Percentiles rank a stretch among this genome's conserved stretches.
Conservation (phyloP, 768 basidiomycete genomes). For the Steccherinum ochraceum region DNA sequence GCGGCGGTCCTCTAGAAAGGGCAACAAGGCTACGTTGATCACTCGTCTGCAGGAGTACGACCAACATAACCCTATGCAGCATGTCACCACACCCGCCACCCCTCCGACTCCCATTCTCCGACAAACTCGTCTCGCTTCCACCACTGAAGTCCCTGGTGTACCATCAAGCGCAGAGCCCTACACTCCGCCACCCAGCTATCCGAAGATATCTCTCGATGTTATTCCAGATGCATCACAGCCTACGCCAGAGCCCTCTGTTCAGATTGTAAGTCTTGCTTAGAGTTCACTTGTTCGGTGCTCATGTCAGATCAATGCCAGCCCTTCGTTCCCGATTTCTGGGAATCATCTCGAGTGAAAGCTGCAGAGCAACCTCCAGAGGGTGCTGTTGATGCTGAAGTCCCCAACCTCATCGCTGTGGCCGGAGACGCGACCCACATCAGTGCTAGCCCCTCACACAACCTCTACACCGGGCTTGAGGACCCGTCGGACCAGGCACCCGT, state of each 20-base stretch:
- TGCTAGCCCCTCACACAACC: conserved; percentile 41
- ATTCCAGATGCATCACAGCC: conserved; percentile 52
- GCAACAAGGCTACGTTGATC: conserved; percentile 53
- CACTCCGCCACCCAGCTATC: conserved; percentile 15
- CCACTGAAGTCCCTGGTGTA: conserved; percentile 33
- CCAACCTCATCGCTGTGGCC: conserved; percentile 47
- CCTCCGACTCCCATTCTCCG: conserved; percentile 8
- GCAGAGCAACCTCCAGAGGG: conserved; percentile 16
- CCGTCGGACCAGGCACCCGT: conserved; percentile 4
- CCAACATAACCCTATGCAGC: conserved; percentile 19
- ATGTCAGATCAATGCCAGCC: conserved; percentile 36
- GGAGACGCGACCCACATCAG: conserved; percentile 39
- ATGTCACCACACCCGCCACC: conserved; percentile 3
- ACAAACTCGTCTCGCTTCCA: conserved; percentile 22
- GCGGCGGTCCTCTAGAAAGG: conserved; percentile 35
- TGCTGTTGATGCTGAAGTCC: conserved; percentile 22
- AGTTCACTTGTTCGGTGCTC: no score
- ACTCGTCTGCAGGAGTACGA: conserved; percentile 50
- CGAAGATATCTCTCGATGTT: conserved; percentile 37
- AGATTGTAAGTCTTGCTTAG: conserved; percentile 52
- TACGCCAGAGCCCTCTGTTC: conserved; percentile 36
- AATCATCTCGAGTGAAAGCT: conserved; percentile 36
- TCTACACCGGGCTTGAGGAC: conserved; percentile 22
- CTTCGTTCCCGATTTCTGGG: conserved; percentile 53
- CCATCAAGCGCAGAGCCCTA: conserved; percentile 29